A percentile compares a stretch with the other conserved stretches of the same genome.
Evolutionary conservation across 1,139 yeast species (phyloP).

Genomic region (Debaryomycetaceae sp.): DNA sequence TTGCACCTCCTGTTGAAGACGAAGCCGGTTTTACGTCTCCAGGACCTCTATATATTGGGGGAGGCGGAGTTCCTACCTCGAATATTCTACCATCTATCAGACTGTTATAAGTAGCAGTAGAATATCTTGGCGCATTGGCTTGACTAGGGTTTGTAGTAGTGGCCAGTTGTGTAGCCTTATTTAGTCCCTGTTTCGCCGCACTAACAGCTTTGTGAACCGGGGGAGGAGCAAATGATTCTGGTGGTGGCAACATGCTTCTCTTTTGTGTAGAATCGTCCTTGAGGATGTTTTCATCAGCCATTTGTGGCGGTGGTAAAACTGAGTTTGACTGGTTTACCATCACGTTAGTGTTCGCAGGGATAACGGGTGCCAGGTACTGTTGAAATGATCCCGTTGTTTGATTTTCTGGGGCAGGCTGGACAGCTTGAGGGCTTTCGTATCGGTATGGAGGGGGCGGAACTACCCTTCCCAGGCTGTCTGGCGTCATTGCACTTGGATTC

Average conservation of each 20-base stretch:
- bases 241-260: constrained; percentile 33
- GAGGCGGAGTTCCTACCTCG: constrained; percentile 20
- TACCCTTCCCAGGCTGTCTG: neutral
- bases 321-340: too few relatives aligned
- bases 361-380: too few relatives aligned
- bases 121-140: neutral
- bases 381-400: too few relatives aligned
- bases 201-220: constrained; percentile 30
- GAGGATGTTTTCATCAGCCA: too few relatives aligned
- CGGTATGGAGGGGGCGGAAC: constrained; percentile 2
- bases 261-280: constrained; percentile 1
- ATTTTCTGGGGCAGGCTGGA: too few relatives aligned
- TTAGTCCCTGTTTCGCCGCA: neutral
- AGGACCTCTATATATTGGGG: constrained; percentile 4
- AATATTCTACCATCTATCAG: constrained; percentile 24
- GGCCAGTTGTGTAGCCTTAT: neutral
- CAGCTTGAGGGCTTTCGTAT: too few relatives aligned
- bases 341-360: too few relatives aligned
- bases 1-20: neutral
- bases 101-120: constrained; percentile 8
- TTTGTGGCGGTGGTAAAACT: too few relatives aligned
- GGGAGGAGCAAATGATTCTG: constrained; percentile 41
- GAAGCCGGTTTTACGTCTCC: neutral
- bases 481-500: neutral
- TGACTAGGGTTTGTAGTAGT: neutral